Evolutionary conservation across 2,329 filamentous ascomycete species (phyloP), one percentile per base, ranked within the genome.

Genomic region (Sporothrix schenckii): DNA sequence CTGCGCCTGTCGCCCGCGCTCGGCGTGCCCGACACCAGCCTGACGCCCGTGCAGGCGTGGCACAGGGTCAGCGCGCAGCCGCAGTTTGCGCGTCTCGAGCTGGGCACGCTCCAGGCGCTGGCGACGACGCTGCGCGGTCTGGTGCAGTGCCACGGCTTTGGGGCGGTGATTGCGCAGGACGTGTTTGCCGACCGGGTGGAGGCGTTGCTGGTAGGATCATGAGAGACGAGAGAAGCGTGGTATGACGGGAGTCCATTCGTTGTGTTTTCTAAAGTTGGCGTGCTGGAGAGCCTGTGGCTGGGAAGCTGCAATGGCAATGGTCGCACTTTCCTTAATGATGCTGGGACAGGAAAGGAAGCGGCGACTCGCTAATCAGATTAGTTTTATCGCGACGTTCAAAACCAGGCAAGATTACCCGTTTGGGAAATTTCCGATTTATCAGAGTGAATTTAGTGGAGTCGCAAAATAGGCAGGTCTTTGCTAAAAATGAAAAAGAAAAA

Each of bases 31-130:
- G 50, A 63, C 27, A 47, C 56, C 58, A 68, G 58, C 27, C 27
- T 72, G 24, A 72, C 71, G 16, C 71, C 71, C 6, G 69, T 72
- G 10, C 71, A 72, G 60, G 71, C 71, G 10, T 72, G 71, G 71
- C 53, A 69, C 53, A 9, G 16, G 13, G 47, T 72, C 21, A 47
- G 60, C 10, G 21, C 66, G 14, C 69, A 71, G 39, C 71, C 71
- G 49, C 53, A 63, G 39, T 70, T 71, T 60, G 44, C 47, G 5
- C 16, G 21, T 5, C 39, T 66, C 19, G 60, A 60, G 4, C 11
- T 69, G n/a, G n/a, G 47, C 19, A 53, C 30, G 7, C 24, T 72
- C 9, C 44, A 66, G 39, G 34, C 47, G 3, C 47, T 72, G 30
- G 71, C 69, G 16, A 21, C 39, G 3, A 21, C 44, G n/a, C 60